Evolutionary conservation across 441 rosid species (phyloP).

Genomic region (Pelargonium australe): DNA sequence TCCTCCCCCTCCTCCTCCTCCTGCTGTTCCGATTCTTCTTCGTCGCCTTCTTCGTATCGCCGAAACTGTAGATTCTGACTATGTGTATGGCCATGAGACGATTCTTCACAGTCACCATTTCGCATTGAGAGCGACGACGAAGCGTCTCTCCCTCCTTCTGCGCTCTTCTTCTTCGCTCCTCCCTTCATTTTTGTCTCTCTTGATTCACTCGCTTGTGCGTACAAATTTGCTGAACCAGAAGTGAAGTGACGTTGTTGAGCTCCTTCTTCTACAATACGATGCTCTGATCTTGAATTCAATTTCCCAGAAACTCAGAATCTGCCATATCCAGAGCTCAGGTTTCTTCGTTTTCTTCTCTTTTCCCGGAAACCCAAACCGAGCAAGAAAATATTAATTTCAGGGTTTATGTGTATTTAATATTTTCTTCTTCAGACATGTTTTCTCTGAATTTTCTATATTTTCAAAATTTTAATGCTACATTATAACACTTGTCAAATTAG

Average conservation of each 20-base stretch:
- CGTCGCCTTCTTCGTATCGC: conserved; percentile 9
- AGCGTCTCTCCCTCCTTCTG: not conserved
- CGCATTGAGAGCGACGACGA: not conserved
- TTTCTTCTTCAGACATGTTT: no score
- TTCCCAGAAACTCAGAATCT: not conserved
- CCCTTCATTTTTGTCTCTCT: conserved; percentile 28
- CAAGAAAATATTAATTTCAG: no score
- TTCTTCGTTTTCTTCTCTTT: no score
- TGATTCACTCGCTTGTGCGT: not conserved
- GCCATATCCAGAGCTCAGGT: not conserved
- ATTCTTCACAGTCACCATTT: not conserved
- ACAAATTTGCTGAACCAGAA: not conserved
- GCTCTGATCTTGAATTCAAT: not conserved
- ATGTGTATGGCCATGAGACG: not conserved
- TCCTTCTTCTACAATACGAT: not conserved
- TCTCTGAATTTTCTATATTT: no score
- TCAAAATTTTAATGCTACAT: no score
- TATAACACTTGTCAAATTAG: no score
- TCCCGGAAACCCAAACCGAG: no score
- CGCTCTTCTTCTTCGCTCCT: conserved; percentile 33
- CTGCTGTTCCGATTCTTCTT: conserved; percentile 4
- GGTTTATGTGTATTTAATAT: no score
- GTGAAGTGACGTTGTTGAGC: not conserved
- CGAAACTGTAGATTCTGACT: conserved; percentile 16
- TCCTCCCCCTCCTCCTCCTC: conserved; percentile 28